Base-by-base conservation (phyloP, 2,329 filamentous ascomycete genomes). In the Ophiostoma himal-ulmi region DNA sequence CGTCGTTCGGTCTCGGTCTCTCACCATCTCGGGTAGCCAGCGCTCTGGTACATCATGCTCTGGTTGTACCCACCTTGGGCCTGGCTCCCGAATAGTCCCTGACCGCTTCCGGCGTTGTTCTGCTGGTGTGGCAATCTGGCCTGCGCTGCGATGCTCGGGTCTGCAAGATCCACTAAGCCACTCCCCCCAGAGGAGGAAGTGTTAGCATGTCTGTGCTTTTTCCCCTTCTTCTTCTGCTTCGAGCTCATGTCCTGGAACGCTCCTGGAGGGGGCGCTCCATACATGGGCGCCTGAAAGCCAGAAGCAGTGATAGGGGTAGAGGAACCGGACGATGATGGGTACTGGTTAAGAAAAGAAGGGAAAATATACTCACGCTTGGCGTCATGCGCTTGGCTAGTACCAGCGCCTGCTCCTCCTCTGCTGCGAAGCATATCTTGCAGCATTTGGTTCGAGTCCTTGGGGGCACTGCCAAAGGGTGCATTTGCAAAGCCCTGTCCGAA, bases 201-300 rank as follows among this genome's bases (percentile, higher is more conserved):
- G 93, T 97, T 97, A 95, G 93, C 94, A 90, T 97, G 94, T 90
- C 94, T 96, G 88, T 97, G 94, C 93, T 97, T 97, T 89, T 97
- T 97, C 86, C 93, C 93, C 93, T 97, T 97, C 89, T 97, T 97
- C 91, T 96, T 97, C 88, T 96, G 93, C 90, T 97, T 96, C 84
- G 92, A 90, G 84, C 91, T 91, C 84, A 90, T 89, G 81, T 96
- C 93, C 89, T 94, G 91, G 84, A 92, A 93, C 83, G 88, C 88
- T 85, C 91, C 92, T 85, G 91, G 84, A 84, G 91, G 91, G 80
- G 89, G 91, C 80, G 88, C 86, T 83, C 91, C 92, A 85, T 96
- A 96, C 86, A 95, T 92, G 87, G 92, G 91, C 87, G 88, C 91
- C 84, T 94, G 86, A 86, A 94, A 90, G 85, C 91, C 90, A 85